Evolutionary conservation across 225 moss, liverwort and hornwort species (phyloP).

Genomic region (Sphagnum contortum): DNA sequence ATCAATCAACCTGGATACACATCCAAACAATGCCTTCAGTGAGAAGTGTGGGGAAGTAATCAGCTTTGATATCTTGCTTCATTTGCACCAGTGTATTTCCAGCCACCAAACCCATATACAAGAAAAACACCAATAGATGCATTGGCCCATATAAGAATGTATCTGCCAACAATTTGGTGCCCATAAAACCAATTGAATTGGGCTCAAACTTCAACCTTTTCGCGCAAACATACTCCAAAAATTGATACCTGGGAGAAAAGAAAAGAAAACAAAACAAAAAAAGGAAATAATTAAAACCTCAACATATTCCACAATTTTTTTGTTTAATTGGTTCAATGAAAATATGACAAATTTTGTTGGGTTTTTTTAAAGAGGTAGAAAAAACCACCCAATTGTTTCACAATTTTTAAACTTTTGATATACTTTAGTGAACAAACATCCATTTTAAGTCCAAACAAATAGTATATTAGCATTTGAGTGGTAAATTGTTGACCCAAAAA

Average conservation of each 20-base stretch:
- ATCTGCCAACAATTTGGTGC: conserved; percentile 3
- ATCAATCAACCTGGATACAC: conserved; percentile 3
- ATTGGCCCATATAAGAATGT: conserved; percentile 2
- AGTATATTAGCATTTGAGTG: no score
- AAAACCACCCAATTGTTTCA: background rate
- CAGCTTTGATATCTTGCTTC: conserved; percentile 1
- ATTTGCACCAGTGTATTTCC: conserved; percentile 9
- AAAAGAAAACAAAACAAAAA: background rate
- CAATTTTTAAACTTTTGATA: background rate
- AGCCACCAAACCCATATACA: conserved; percentile 12
- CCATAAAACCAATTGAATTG: conserved; percentile 5
- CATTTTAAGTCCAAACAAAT: background rate
- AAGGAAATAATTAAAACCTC: background rate
- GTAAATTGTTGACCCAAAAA: no score
- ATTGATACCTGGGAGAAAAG: conserved; percentile 1
- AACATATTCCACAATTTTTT: background rate
- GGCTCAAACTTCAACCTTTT: conserved; percentile 1
- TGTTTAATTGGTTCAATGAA: background rate
- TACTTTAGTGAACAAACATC: background rate
- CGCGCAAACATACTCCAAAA: conserved; percentile 3
- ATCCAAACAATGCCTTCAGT: conserved; percentile 8
- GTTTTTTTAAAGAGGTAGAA: background rate
- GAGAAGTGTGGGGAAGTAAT: conserved; percentile 23
- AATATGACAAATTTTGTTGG: background rate
- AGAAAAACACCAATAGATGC: conserved; percentile 12